Conservation (phyloP, 352 stramenopile genomes). For the Pythium graminicola region DNA sequence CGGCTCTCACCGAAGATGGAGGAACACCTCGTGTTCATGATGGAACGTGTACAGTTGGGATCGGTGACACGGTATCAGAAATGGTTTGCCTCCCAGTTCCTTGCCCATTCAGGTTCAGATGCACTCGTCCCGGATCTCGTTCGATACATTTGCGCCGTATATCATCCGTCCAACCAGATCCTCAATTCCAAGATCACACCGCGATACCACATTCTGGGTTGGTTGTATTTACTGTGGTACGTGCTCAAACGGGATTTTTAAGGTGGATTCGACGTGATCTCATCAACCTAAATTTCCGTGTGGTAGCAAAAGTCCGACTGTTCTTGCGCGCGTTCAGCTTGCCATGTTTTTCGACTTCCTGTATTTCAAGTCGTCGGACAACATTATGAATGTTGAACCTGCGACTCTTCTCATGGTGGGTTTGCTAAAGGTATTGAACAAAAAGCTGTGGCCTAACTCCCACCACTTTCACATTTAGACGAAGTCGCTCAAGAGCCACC, state of each 20-base stretch:
- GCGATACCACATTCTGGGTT: conserved; percentile 81
- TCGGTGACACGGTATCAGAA: conserved; percentile 80
- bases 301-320: conserved; percentile 59
- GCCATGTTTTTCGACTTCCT: conserved; percentile 87
- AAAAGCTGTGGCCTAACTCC: too few species aligned
- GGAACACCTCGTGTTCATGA: conserved; percentile 82
- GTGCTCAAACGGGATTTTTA: not conserved
- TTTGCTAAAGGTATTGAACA: not conserved
- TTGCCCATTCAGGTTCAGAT: conserved; percentile 58
- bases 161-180: conserved; percentile 78
- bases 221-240: conserved; percentile 81
- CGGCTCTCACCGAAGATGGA: conserved; percentile 83
- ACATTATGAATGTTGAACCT: conserved; percentile 80
- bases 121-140: conserved; percentile 74
- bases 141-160: conserved; percentile 78
- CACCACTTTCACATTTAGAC: conserved; percentile 35
- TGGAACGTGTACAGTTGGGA: conserved; percentile 71
- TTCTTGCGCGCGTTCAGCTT: conserved; percentile 67
- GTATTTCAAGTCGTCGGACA: conserved; percentile 75
- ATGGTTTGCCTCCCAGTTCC: conserved; percentile 80
- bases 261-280: not conserved
- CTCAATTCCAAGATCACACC: conserved; percentile 77
- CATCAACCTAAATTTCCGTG: not conserved
- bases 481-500: conserved; percentile 82
- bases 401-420: conserved; percentile 78